Evolutionary conservation across 2,329 filamentous ascomycete genomes (phyloP), one percentile per base, ranked within the genome.

Genomic region (Claviceps paspali): DNA sequence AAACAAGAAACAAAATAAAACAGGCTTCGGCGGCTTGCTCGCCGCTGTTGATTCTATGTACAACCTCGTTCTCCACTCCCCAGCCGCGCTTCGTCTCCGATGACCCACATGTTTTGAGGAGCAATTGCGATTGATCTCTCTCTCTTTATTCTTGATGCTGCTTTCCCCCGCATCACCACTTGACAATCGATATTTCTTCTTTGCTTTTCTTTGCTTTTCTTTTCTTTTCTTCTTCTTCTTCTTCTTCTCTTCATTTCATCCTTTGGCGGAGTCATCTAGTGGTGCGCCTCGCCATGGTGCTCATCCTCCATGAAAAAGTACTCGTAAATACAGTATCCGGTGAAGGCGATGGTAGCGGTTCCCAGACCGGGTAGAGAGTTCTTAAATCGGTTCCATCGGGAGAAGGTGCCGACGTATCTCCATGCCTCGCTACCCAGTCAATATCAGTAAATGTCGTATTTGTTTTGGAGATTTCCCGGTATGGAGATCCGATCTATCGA

Each of bases 401-500:
- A 80, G 68, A 95, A 96, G 38, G 75, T 79, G 45, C 88, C 91
- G 26, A 73, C 78, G 68, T 94, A 95, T 62, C 91, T 75, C 91
- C 91, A 98, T 55, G 82, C 73, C 68, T 98, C 91, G 55, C 91
- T 98, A 10, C 28, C 28, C 15, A 4, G 17, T 9, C n/a, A 12
- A 5, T n/a, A 29, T 37, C 27, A 37, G 35, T 17, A 15, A 23
- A 10, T 10, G 4, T 19, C n/a, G n/a, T n/a, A n/a, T n/a, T n/a
- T n/a, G n/a, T n/a, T n/a, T n/a, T n/a, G n/a, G n/a, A n/a, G n/a
- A n/a, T n/a, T n/a, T n/a, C n/a, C n/a, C n/a, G n/a, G n/a, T n/a
- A n/a, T n/a, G n/a, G n/a, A n/a, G n/a, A n/a, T n/a, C n/a, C n/a
- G n/a, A n/a, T n/a, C n/a, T n/a, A n/a, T n/a, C n/a, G n/a, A n/a